Percentiles rank a stretch among this genome's conserved stretches.
These are phyloP conservation scores for Capsicum baccatum DNA, from an alignment of 257 asterid genomes.

Conservation along the genomic window DNA sequence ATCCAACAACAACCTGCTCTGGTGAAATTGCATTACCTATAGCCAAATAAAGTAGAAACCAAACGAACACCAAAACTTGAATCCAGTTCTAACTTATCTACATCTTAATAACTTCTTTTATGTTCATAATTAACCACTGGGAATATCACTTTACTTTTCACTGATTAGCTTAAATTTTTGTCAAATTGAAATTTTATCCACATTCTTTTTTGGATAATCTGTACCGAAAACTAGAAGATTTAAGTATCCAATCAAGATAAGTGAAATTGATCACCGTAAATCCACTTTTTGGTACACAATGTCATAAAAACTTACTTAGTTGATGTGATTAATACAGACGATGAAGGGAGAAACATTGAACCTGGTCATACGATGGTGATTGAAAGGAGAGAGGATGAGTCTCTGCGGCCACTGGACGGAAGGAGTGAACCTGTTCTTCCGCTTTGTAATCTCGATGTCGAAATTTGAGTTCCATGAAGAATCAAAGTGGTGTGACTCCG, in stretches of 20 bases:
- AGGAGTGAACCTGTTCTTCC: conserved; percentile 52
- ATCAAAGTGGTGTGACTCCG: not conserved
- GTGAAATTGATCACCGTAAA: not conserved
- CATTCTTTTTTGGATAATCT: not conserved
- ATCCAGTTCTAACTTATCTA: not conserved
- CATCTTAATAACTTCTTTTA: not conserved
- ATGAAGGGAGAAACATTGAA: conserved; percentile 28
- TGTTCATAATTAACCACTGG: not conserved
- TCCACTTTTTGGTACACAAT: not conserved
- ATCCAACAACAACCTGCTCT: not conserved
- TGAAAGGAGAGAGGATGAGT: conserved; percentile 66
- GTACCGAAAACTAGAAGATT: not conserved
- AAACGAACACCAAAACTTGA: not conserved
- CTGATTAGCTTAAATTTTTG: not conserved
- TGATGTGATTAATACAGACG: not conserved
- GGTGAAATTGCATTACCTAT: conserved; percentile 19
- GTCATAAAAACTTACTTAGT: not conserved
- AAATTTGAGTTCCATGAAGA: conserved; percentile 64
- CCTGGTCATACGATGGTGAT: conserved; percentile 50
- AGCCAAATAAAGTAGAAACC: conserved; percentile 20
- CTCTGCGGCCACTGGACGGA: conserved; percentile 49
- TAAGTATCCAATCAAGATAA: not conserved
- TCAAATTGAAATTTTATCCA: not conserved
- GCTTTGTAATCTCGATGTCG: conserved; percentile 61
- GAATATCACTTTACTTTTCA: not conserved